Evolutionary conservation across 768 basidiomycete species (phyloP), one percentile per base, ranked within the genome.

Genomic region (Mrakia hoshinonis): DNA sequence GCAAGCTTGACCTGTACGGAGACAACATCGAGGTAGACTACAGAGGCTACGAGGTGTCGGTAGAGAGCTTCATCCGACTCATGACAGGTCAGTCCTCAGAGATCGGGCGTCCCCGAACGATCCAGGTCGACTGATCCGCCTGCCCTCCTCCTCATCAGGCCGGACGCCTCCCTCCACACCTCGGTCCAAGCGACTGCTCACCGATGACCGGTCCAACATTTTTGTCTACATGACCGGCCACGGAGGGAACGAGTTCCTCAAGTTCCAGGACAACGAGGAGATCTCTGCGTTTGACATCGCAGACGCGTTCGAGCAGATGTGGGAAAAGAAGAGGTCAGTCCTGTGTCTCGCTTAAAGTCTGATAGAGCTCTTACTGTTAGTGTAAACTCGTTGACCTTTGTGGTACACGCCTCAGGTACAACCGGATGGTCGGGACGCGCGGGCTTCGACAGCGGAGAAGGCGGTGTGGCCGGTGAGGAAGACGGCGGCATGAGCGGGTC

Each of bases 181-280:
- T 4, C 87, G 92, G 11, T 92, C 90, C 0, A 98, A 99, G 76
- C 89, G 95, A 20, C 85, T 99, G 3, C 82, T 96, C 49, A 89
- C 91, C 0, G 94, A 99, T 76, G 89, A 91, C 69, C 83, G 86
- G 36, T 92, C 90, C 7, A 98, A 98, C 76, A 83, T 99, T 72
- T 97, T 98, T 77, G 87, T 99, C 24, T 98, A 96, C 80, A 90
- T 98, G 91, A 95, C 96, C 0, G 96, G 96, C 0, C 96, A 98
- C 75, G 96, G 96, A 15, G 96, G 96, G 0, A 90, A 95, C 76
- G 96, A 96, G 79, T 99, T 98, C 79, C 85, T 99, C 77, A 98
- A 99, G 79, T 98, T 99, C 79, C 96, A 99, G 78, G 96, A 99
- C 78, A 93, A 90, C 78, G 96, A 98, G 79, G 96, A 99, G 79